Base-by-base conservation (phyloP, 441 rosid genomes). In the Codiaeum variegatum region DNA sequence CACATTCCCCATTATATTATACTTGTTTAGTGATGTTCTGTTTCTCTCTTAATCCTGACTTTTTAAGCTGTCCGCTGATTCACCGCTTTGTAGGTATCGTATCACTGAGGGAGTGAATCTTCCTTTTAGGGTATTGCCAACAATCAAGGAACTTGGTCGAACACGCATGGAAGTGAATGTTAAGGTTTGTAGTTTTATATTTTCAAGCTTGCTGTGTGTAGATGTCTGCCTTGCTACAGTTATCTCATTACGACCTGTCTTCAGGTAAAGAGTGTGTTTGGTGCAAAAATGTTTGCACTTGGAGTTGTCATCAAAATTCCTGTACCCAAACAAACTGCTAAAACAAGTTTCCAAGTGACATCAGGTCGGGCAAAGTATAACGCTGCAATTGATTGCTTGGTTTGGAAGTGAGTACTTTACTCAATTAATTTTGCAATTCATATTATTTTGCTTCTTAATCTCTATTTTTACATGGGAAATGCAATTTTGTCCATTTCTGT, bases 291-390 rank as follows among this genome's bases (percentile, higher is more conserved):
- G 99, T 96, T 96, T 85, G 94, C 98, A 26, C 93, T 96, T 49
- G 99, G 99, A 47, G 99, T 93, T 40, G 93, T 93, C 58, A 90
- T 96, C 78, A 96, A 96, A 84, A 86, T 91, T 80, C 99, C 97
- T 52, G 99, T 96, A 51, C 98, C 98, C 26, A 96, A 96, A 79
- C 98, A 93, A 84, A 96, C 99, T n/a, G 98, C 99, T 3, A 96
- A 96, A 75, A 88, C 97, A 67, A 96, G 86, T 83, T 96, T 93
- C 88, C 99, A 90, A 84, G 98, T 90, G 77, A 90, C 98, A 59
- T 88, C 94, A 4, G 98, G 99, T 76, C 88, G 92, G 64, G 99
- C 97, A 9, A 93, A 96, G 84, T 96, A 96, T 77, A 96, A 96
- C 83, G 97, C 99, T 65, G 81, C 96, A 51, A 87, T 89, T 75